These are phyloP conservation scores for Aspergillus costaricaensis DNA, from an alignment of 2,329 filamentous ascomycete genomes.

Conservation along the genomic window DNA sequence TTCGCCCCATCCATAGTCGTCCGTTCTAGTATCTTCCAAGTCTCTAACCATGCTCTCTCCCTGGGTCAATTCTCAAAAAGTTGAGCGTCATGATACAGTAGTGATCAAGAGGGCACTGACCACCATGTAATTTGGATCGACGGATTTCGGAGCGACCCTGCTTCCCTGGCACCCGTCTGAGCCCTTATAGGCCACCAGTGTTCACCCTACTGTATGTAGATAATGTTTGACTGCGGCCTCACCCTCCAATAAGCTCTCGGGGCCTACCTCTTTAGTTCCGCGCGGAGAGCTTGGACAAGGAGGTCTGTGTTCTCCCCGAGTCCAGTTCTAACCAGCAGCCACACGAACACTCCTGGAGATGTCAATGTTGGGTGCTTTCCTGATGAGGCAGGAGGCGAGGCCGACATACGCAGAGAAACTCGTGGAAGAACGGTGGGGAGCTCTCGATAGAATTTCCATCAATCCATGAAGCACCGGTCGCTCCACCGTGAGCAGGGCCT, in stretches of 20 bases:
- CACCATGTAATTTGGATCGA: conserved; percentile 2
- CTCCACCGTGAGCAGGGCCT: not conserved
- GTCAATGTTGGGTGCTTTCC: not conserved
- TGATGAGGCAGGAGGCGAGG: not conserved
- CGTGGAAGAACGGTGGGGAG: not conserved
- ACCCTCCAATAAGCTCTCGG: not conserved
- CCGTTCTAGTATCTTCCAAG: not conserved
- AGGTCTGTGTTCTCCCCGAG: conserved; percentile 9
- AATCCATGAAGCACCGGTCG: not conserved
- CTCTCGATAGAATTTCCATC: not conserved
- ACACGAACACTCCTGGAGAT: not conserved
- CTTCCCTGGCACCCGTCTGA: not conserved
- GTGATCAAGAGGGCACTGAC: not conserved
- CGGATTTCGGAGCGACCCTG: not conserved
- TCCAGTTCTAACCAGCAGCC: not conserved
- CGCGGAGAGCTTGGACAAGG: not conserved
- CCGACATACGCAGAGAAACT: not conserved
- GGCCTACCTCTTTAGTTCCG: not conserved
- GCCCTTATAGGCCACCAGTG: not conserved
- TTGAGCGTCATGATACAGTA: not conserved
- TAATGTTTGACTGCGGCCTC: conserved; percentile 5
- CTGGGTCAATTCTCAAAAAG: not conserved
- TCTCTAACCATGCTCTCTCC: not conserved
- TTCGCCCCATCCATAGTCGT: not conserved
- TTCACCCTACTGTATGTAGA: not conserved